Percentiles rank a stretch among this genome's conserved stretches.
These are phyloP conservation scores for Vanderwaltozyma yarrowii DNA, from an alignment of 805 yeast species.

Conservation along the genomic window DNA sequence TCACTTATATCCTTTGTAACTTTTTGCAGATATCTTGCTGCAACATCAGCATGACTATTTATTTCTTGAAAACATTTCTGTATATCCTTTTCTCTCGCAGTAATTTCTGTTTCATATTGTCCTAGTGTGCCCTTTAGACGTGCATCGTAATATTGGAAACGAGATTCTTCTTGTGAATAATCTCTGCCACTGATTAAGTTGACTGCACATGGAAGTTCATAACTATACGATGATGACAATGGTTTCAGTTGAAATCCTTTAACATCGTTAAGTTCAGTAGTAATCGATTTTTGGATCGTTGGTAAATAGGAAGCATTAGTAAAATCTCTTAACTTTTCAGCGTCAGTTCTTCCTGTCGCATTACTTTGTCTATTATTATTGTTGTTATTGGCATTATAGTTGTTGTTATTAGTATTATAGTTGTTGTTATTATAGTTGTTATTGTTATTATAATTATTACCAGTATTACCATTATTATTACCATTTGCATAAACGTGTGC, in stretches of 20 bases:
- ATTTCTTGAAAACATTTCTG: conserved; percentile 32
- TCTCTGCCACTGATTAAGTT: conserved; percentile 45
- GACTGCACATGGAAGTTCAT: conserved; percentile 37
- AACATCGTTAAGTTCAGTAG: conserved; percentile 14
- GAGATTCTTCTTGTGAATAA: conserved; percentile 42
- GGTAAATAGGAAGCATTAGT: conserved; percentile 16
- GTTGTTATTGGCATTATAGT: not conserved
- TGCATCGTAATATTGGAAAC: conserved; percentile 39
- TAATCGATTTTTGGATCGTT: conserved; percentile 22
- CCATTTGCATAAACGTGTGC: conserved; percentile 30
- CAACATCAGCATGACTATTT: conserved; percentile 34
- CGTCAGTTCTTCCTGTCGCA: conserved; percentile 4
- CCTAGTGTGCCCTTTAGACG: conserved; percentile 28
- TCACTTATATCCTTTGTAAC: conserved; percentile 29
- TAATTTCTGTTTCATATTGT: conserved; percentile 33
- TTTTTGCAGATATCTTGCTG: conserved; percentile 48
- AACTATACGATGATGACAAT: conserved; percentile 37
- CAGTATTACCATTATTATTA: conserved; percentile 1
- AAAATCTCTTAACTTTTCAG: conserved; percentile 15
- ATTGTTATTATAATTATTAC: conserved; percentile 4
- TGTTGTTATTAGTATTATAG: not conserved
- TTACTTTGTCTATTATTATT: not conserved
- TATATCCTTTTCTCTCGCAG: conserved; percentile 39
- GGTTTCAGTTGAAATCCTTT: conserved; percentile 25
- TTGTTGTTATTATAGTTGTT: not conserved